Base-by-base conservation (phyloP, 2,329 filamentous ascomycete species). In the Pestalotiopsis sp. region DNA sequence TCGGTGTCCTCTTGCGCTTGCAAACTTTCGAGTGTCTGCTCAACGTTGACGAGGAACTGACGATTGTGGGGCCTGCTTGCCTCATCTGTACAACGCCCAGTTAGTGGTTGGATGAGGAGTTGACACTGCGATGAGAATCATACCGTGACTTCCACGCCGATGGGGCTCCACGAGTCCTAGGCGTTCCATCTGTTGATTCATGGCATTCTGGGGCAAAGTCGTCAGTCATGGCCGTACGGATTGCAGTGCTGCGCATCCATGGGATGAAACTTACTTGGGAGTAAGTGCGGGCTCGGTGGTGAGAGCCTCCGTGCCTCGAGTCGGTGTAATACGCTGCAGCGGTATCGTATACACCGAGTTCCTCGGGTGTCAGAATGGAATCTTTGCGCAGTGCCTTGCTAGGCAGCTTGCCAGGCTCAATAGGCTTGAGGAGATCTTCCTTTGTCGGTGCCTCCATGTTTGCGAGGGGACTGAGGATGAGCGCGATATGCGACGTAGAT, bases 1-100 rank as follows among this genome's bases (percentile, higher is more conserved):
- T 99, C 95, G 38, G 95, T 97, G 77, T 99, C 96, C 80, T 99
- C 96, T 73, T 95, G 92, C 49, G 90, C 89, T 70, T 94, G 86
- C 59, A 99, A 86, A 69, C 88, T 91, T 76, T 94, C 87, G 68
- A 97, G 86, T 0, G 95, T 98, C 25, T 89, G 85, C 63, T 97
- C 92, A 75, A 98, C 95, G 74, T 96, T 89, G 78, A 98, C 90
- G 49, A 97, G 87, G 80, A 97, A 97, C 73, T 91, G 92, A 70
- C 93, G 92, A 69, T 81, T 79, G 68, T 92, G 89, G 63, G 89
- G 85, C 64, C 88, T 83, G 41, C 90, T 88, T 62, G 85, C 84
- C 79, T 95, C 94, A 83, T 97, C 95, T 96, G 23, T 31, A 31
- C 38, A 38, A 27, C 38, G 68, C 11, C 12, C 36, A 45, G 62